Evolutionary conservation across 2,329 filamentous ascomycete genomes (phyloP), one percentile per base, ranked within the genome.

Genomic region (Claviceps pusilla): DNA sequence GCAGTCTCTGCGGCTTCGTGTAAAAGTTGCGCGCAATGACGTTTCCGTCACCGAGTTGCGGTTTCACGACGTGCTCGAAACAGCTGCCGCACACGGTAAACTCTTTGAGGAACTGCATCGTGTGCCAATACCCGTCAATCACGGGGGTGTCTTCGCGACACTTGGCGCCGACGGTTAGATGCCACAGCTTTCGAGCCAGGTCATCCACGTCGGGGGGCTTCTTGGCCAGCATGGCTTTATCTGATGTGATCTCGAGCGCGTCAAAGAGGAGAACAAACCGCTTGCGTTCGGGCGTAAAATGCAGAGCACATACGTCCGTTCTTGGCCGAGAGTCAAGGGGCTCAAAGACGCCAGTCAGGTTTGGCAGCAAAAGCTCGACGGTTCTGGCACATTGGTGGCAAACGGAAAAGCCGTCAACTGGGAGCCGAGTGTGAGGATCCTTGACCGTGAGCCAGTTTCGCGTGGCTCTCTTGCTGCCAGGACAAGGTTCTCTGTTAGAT

Each of bases 1-100:
- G 65, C 5, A 85, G 68, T 12, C 75, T 73, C 58, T 81, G 77
- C 29, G 80, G 74, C 14, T 78, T 74, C 54, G 76, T 75, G 58
- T 79, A 81, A 60, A 93, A 86, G 59, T 83, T 79, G 19, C 76
- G 71, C 10, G 85, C 82, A 29, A 90, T 73, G 0, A 77, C 70
- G 45, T 70, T 69, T 52, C 69, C 66, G 16, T 75, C 71, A 35
- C 76, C 72, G 1, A 83, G 69, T 51, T 81, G 73, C 0, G 89
- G 89, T 68, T 78, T 80, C n/a, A 95, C 80, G 0, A 88, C 78
- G 28, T 88, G 82, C 16, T 87, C 79, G 65, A 86, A 95, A 67
- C 90, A 97, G 67, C 91, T 87, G 59, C 86, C 82, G 68, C 90
- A 97, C 4, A 95, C 84, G 0, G 86, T 89, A 62, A 95, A 81